These are phyloP conservation scores for Aureobasidium sp. DNA, from an alignment of 2,329 filamentous ascomycete species.

Conservation along the genomic window DNA sequence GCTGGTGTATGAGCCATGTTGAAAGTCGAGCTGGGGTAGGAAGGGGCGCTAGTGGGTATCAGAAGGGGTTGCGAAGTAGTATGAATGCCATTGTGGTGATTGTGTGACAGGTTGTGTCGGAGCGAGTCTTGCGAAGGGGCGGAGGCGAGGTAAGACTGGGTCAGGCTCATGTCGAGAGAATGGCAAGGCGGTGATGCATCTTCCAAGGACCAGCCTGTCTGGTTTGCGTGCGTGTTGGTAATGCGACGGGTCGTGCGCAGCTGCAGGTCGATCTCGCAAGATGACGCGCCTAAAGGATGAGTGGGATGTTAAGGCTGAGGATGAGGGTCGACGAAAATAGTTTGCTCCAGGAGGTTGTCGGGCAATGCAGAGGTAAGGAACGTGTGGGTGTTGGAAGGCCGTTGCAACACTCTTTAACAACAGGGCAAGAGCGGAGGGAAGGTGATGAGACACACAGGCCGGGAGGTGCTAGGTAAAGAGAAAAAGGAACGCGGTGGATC, in stretches of 20 bases:
- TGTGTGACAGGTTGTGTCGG: neutral
- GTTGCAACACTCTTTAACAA: neutral
- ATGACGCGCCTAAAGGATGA: neutral
- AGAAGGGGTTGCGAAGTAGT: neutral
- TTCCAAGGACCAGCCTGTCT: conserved; percentile 13
- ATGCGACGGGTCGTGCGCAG: conserved; percentile 4
- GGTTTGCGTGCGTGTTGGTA: neutral
- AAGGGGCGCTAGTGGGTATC: neutral
- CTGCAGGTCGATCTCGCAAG: conserved; percentile 3
- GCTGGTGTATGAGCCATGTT: conserved; percentile 23
- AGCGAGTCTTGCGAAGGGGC: neutral
- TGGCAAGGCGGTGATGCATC: conserved; percentile 12
- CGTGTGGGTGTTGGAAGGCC: neutral
- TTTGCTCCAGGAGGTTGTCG: neutral
- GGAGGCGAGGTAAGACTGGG: neutral
- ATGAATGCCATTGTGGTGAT: neutral
- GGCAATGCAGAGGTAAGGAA: neutral
- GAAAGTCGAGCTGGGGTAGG: conserved; percentile 12
- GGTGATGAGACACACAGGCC: neutral
- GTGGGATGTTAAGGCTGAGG: neutral
- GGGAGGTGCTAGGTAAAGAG: conserved; percentile 1
- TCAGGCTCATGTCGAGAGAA: conserved; percentile 14
- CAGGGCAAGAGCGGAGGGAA: neutral
- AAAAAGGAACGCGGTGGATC: neutral
- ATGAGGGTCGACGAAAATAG: conserved; percentile 9